Evolutionary conservation across 805 yeast species (phyloP), one percentile per base, ranked within the genome.

Genomic region (Saturnispora sanitii): DNA sequence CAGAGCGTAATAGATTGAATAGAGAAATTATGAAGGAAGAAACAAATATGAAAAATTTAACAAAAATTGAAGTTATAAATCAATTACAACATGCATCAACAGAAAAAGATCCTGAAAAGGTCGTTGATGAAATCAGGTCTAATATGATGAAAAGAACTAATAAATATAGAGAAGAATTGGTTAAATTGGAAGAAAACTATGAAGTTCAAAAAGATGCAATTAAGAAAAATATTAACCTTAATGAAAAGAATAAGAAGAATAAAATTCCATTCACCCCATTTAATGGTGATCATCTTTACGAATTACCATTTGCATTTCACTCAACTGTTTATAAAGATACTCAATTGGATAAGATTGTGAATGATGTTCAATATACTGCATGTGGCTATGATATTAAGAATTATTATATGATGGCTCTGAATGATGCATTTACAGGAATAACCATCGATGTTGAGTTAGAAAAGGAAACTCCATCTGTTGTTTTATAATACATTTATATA

Each of bases 391-490:
- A 78, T 45, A 66, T 83, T 22, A 73, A 75, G 37, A 66, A 63
- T 25, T 87, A 82, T 16, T 84, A 80, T 54, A 76, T 77, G 49
- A 73, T 90, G 49, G 79, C 90, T 4, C 64, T 92, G 39, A 82
- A 82, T 43, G 92, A 83, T 49, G 96, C 97, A 5, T 90, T 88
- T 51, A 75, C 79, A 64, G 96, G 97, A 0, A 65, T 92, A 45
- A 88, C 85, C 13, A 87, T 96, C 57, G 71, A 80, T 43, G 72
- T 92, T 21, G 80, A 76, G 30, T 68, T 64, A 32, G 88, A 82
- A 48, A 68, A 72, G 50, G 18, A 15, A 17, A 16, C 37, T n/a
- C 33, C 25, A 9, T 20, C 16, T n/a, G 31, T 23, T 23, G 6
- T 11, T 11, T 23, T 11, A 23, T 23, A 11, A 27, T n/a, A 12